Percentiles rank a stretch among this genome's conserved stretches.
Conservation (phyloP, 2,329 filamentous ascomycete species). For the Aspergillus chevalieri region DNA sequence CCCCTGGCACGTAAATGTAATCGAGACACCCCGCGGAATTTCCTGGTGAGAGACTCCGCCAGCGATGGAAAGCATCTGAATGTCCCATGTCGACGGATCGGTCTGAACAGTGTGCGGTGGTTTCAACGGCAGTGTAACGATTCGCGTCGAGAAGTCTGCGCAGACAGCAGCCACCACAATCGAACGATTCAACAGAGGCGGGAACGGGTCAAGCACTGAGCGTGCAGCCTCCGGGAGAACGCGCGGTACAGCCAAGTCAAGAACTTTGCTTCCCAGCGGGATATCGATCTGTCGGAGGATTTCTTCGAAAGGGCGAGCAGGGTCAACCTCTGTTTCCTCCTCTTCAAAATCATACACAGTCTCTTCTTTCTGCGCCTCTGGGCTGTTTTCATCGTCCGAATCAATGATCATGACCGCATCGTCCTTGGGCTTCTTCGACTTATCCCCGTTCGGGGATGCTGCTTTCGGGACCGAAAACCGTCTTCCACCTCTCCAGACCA, state of each 20-base stretch:
- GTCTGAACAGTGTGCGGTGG: slow-evolving; percentile 44
- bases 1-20: slow-evolving; percentile 48
- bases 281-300: slow-evolving; percentile 53
- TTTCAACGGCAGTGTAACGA: slow-evolving; percentile 50
- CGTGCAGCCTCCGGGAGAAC: slow-evolving; percentile 39
- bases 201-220: slow-evolving; percentile 39
- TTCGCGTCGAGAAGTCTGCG: slow-evolving; percentile 50
- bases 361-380: slow-evolving; percentile 20
- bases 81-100: slow-evolving; percentile 31
- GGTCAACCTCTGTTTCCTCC: slow-evolving; percentile 52
- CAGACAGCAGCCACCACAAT: slow-evolving; percentile 52
- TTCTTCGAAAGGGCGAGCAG: slow-evolving; percentile 48
- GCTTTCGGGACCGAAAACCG: slow-evolving; percentile 35
- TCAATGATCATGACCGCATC: slow-evolving; percentile 52
- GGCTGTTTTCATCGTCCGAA: slow-evolving; percentile 49
- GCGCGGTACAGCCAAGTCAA: slow-evolving; percentile 45
- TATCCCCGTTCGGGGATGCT: slow-evolving; percentile 18
- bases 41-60: slow-evolving; percentile 45
- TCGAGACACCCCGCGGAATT: slow-evolving; percentile 45
- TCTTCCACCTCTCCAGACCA: slow-evolving; percentile 57
- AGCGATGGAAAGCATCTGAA: slow-evolving; percentile 45
- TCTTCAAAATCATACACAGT: slow-evolving; percentile 42
- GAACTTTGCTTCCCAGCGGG: slow-evolving; percentile 47
- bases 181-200: slow-evolving; percentile 43
- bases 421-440: slow-evolving; percentile 18